Base-by-base conservation (phyloP, 2,329 filamentous ascomycete genomes). In the Hypoxylon sp. region DNA sequence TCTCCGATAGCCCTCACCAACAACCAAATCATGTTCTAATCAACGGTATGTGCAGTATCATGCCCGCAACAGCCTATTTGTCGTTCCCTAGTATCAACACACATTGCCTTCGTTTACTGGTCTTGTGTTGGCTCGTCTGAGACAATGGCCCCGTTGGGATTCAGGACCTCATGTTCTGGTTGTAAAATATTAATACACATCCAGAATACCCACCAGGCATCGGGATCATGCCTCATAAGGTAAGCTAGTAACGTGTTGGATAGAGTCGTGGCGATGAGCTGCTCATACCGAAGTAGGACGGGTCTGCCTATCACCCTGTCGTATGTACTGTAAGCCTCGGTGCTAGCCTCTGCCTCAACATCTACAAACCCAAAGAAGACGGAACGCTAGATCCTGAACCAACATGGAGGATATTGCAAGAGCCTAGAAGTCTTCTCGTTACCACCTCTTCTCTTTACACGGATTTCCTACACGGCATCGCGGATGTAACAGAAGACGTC, bases 221-320 rank as follows among this genome's bases (percentile, higher is more conserved):
- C 57, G 93, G 93, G n/a, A 97, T 97, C 60, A 96, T 97, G 90
- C 87, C 92, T 35, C 93, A 97, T 70, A 94, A 97, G 75, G 67
- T 69, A 57, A 57, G 61, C 49, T 21, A 29, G 16, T 55, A 51
- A 36, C n/a, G n/a, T n/a, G 29, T 4, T 37, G n/a, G 11, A 64
- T 70, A 45, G 37, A 21, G 35, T 30, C 47, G 36, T 32, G 29
- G 11, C 53, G 38, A 35, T 44, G 40, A 31, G 55, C 53, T 25
- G 52, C 67, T 70, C 56, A 70, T 65, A 29, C 17, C 21, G 29
- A 36, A 20, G 41, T 59, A 69, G 77, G 93, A 99, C 69, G 94
- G 93, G 1, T 75, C 82, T 6, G 90, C 93, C 7, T 99, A 99
- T 68, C 82, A 89, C 67, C 89, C 89, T 1, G 84, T 95, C 9